Base-by-base conservation (phyloP, 2,329 filamentous ascomycete genomes). In the Rhynchosporium graminicola region DNA sequence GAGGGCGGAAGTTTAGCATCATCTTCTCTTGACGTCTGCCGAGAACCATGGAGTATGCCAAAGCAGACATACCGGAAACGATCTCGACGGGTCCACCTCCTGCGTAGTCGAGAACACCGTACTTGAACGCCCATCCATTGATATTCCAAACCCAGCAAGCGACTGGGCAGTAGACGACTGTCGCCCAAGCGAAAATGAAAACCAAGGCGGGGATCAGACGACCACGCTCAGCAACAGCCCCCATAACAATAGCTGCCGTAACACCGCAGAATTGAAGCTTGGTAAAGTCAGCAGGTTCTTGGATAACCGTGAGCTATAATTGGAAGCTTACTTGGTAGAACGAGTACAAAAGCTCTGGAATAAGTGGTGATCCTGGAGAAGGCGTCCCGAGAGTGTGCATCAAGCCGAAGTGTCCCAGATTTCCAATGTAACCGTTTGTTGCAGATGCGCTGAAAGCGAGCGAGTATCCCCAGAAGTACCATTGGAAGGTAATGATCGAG, bases 381-480 rank as follows among this genome's bases (percentile, higher is more conserved):
- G 93, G 93, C 51, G 83, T 81, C 59, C 85, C 95, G 71, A 96
- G 83, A 2, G 92, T 91, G 73, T 92, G 91, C 82, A 86, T 88
- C 71, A 99, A 83, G 65, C 92, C 95, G 71, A 98, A 97, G 77
- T 96, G 90, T 70, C 87, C 83, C 61, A 99, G 79, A 76, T 98
- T 87, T 60, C 95, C 95, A 74, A 99, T 98, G 79, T 90, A 98
- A 59, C 91, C 89, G 78, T 91, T 97, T 69, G 85, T 92, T 4
- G 88, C 90, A 13, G 86, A 87, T 48, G 84, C 82, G 73, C 90
- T 95, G 78, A 98, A 97, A 58, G 94, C 93, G 65, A 99, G 82
- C 13, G 94, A 97, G 78, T 97, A 99, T 43, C 95, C 95, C 94
- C 95, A 98, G 77, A 99, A 97, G 74, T 97, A 98, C 95, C 95